Evolutionary conservation across 73 alveolate genomes (phyloP).

Genomic region (Urostyla sp.): DNA sequence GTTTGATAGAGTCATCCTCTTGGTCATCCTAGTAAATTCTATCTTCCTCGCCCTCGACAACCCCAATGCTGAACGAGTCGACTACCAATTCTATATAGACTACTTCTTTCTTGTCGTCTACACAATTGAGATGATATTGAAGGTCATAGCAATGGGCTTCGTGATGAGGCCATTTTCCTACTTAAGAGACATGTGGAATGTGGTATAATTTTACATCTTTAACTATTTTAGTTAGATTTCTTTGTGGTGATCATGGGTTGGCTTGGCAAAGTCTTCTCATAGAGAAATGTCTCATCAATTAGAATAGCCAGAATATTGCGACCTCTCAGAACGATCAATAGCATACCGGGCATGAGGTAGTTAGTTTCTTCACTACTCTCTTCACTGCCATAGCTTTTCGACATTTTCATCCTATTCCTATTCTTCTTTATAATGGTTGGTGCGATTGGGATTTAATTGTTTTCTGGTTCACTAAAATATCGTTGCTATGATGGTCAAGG

Average conservation of each 20-base stretch:
- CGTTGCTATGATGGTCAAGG: slow-evolving; percentile 62
- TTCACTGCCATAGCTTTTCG: slow-evolving; percentile 78
- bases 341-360: slow-evolving; percentile 78
- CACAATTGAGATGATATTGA: slow-evolving; percentile 58
- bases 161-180: slow-evolving; percentile 59
- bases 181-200: slow-evolving; percentile 86
- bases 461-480: slow-evolving; percentile 68
- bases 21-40: slow-evolving; percentile 53
- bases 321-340: slow-evolving; percentile 83
- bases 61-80: slow-evolving; percentile 15
- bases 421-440: slow-evolving; percentile 79
- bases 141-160: slow-evolving; percentile 58
- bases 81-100: slow-evolving; percentile 27
- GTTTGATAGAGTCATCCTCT: slow-evolving; percentile 62
- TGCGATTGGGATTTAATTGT: slow-evolving; percentile 74
- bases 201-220: slow-evolving; percentile 18
- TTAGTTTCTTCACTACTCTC: slow-evolving; percentile 67
- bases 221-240: slow-evolving; percentile 68
- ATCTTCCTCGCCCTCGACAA: slow-evolving; percentile 62
- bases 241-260: slow-evolving; percentile 82
- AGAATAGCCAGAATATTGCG: slow-evolving; percentile 81
- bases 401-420: slow-evolving; percentile 71
- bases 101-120: slow-evolving; percentile 38
- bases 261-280: slow-evolving; percentile 62
- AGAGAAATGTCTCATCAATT: slow-evolving; percentile 53